Base-by-base conservation (phyloP, 2,329 filamentous ascomycete species). In the Gaeumannomyces tritici region DNA sequence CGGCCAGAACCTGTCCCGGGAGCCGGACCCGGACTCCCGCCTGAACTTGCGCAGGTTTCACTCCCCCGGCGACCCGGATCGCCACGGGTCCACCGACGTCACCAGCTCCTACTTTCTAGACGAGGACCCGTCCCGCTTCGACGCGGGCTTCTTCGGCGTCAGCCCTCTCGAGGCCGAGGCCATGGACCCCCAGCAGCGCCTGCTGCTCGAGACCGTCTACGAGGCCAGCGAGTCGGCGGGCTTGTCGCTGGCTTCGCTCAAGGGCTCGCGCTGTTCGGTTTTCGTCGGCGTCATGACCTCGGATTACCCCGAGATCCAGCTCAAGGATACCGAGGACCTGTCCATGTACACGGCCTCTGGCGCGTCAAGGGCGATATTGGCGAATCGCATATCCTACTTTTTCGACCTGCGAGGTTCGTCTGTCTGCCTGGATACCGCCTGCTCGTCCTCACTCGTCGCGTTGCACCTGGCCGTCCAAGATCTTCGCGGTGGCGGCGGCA, bases 121-220 rank as follows among this genome's bases (percentile, higher is more conserved):
- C 4, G 56, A 60, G n/a, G 65, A 66, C 33, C 6, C 18, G 1
- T 33, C 31, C 9, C 28, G 26, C 28, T 89, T 88, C 67, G 86
- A 88, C 66, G 81, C 83, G 42, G 76, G 80, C 2, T 88, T 89
- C 75, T 89, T 89, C 79, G 86, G 86, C 71, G 87, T 88, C 80
- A 87, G 84, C 59, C 84, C 85, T 18, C 79, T 82, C 65, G 75
- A 77, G 68, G 71, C 69, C 24, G 67, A 67, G 12, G 66, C 72
- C 6, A 74, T 74, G 66, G 76, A 79, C 63, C 76, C 76, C 15
- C 73, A 77, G 61, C 75, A 77, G 54, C 69, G 76, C 8, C 62
- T 73, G 3, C 60, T 74, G 2, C 69, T 77, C 2, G 73, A 79
- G 64, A 70, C 69, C 1, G 73, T 76, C 0, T 80, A 78, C 65